Conservation (phyloP, 345 rosid species). For the Ceriops zippeliana region DNA sequence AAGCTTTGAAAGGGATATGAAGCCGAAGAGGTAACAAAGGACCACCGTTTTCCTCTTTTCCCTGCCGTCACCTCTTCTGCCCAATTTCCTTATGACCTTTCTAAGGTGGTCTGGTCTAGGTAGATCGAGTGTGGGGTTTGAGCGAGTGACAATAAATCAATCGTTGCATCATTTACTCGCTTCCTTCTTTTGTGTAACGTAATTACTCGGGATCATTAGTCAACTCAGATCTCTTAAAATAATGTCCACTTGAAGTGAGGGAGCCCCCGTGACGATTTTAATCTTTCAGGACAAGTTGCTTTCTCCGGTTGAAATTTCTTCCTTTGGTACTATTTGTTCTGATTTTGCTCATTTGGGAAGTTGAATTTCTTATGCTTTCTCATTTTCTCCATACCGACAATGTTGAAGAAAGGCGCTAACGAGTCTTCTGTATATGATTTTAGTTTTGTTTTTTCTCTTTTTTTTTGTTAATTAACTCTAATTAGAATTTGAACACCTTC, state of each 20-base stretch:
- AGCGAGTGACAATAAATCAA: not conserved
- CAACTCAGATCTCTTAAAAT: not conserved
- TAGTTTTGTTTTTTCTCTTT: no score
- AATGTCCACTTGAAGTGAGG: not conserved
- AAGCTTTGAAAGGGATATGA: not conserved
- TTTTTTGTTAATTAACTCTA: no score
- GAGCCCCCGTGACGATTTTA: not conserved
- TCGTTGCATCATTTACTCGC: not conserved
- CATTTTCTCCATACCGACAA: no score
- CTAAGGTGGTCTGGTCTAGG: not conserved
- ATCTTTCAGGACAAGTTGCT: not conserved
- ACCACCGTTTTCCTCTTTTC: not conserved
- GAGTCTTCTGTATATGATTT: no score
- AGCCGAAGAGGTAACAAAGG: not conserved
- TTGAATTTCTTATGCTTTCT: no score
- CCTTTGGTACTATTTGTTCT: no score
- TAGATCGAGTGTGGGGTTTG: conserved; percentile 1
- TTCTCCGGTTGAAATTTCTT: not conserved
- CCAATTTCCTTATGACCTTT: not conserved
- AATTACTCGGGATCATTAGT: not conserved
- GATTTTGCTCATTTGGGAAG: no score
- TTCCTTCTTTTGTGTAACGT: not conserved
- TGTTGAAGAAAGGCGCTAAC: no score
- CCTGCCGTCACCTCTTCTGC: not conserved
- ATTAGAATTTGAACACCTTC: no score